Base-by-base conservation (phyloP, 108 stramenopile genomes). In the Schizochytrium sp. region DNA sequence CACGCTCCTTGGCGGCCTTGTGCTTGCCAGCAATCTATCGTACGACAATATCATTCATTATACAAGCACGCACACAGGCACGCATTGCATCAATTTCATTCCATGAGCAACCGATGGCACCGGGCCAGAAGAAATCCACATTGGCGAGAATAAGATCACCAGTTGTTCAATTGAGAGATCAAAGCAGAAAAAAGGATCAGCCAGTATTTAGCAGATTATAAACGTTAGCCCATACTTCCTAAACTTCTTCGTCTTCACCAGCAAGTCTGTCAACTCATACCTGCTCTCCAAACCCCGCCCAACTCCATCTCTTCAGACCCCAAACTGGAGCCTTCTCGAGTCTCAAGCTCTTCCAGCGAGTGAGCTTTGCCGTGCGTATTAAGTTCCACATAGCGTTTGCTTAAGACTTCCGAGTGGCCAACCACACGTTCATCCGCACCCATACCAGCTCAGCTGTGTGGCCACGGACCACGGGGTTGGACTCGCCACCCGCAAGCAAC, bases 1-100 rank as follows among this genome's bases (percentile, higher is more conserved):
- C 76, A 38, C 53, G 47, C 76, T 83, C 76, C 76, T 83, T 83
- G 50, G 76, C 76, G 50, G 45, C 45, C 76, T 83, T 83, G 3
- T 83, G 76, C 53, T 83, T 83, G 5, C 47, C 47, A 5, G 76
- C 76, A 55, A 83, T 83, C 76, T 69, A 44, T 44, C 13, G 10
- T 17, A 17, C 57, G 17, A 15, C 57, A 17, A 15, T 17, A 17
- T 58, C 57, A 17, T 58, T 17, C 57, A 17, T 58, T 69, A 8
- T 2, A 38, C 42, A 38, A 38, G 64, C 44, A 0, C 40, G 64
- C 0, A 44, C 28, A 13, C 64, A 15, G 64, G 40, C 28, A 69
- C 42, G 40, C 61, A 7, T 64, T 42, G 17, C 19, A 38, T 42
- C 42, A 38, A 38, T 64, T 42, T 7, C 57, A 58, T 58, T 10